Conservation (phyloP, 257 asterid species). For the Nicotiana obtusifolia region DNA sequence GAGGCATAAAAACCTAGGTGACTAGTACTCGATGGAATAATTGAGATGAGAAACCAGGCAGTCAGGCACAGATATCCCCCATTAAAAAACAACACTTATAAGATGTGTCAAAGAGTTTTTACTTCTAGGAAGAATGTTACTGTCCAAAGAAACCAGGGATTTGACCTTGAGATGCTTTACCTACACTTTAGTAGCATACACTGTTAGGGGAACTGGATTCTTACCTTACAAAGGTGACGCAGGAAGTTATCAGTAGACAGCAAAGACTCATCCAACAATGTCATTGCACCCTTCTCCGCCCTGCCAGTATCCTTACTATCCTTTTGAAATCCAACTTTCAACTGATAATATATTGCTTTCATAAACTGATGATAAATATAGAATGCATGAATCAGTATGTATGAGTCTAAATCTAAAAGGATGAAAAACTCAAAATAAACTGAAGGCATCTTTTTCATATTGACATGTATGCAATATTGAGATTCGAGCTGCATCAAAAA, state of each 20-base stretch:
- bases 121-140: background rate
- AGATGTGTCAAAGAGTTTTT: constrained; percentile 1
- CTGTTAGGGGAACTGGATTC: background rate
- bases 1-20: background rate
- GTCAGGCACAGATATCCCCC: background rate
- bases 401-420: background rate
- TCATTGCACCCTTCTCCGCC: constrained; percentile 38
- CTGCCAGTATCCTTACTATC: constrained; percentile 37
- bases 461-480: background rate
- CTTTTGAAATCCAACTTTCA: constrained; percentile 66
- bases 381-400: constrained; percentile 1
- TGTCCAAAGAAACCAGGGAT: constrained; percentile 1
- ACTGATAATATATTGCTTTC: constrained; percentile 65
- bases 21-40: background rate
- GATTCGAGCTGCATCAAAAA: background rate
- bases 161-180: background rate
- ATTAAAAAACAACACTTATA: background rate
- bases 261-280: constrained; percentile 81
- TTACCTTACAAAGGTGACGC: constrained; percentile 84
- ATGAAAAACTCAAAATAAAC: background rate
- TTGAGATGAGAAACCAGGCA: background rate
- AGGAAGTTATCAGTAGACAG: constrained; percentile 82
- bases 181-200: background rate
- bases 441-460: background rate
- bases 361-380: constrained; percentile 49